Base-by-base conservation (phyloP, 805 yeast species). In the Brettanomyces sp. region DNA sequence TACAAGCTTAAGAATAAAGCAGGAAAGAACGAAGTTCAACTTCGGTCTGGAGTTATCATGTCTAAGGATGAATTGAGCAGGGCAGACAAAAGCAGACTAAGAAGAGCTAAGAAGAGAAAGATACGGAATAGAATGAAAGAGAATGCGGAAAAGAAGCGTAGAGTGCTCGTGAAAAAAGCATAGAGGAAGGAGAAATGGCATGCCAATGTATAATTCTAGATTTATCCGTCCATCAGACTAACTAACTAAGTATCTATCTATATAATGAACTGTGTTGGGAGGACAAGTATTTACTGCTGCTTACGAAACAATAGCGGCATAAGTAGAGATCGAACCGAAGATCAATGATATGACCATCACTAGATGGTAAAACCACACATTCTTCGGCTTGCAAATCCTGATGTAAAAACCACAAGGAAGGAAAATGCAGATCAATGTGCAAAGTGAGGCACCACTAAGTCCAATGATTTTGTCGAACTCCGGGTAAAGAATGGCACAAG, bases 401-500 rank as follows among this genome's bases (percentile, higher is more conserved):
- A 84, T 59, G 63, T 89, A 88, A 60, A 89, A 89, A 14, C 76
- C 63, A 46, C 90, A 74, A 3, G 96, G 96, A 38, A 88, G 71
- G 38, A 86, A 81, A 47, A 88, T 68, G 61, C 96, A 89, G 40
- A 88, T 79, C 11, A 81, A 66, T 56, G 87, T 84, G 56, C 95
- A 86, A 45, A 89, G 68, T 1, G 90, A 84, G 9, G 95, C 82
- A 28, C 96, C 96, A 56, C 86, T 66, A 41, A 89, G 77, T 5
- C 95, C 93, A 52, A 89, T 82, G 48, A 89, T 75, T 54, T 79
- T 78, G 62, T 88, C 96, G 59, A 89, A 89, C 47, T 82, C 87
- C 3, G 95, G 95, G 60, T 85, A 80, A 13, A 79, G 47, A 38
- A 87, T 77, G 0, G 95, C 82, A 44, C 85, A 67, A 13, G 69